Conservation (phyloP, 1,284 basidiomycete species). For the Leccinum pachyderme region DNA sequence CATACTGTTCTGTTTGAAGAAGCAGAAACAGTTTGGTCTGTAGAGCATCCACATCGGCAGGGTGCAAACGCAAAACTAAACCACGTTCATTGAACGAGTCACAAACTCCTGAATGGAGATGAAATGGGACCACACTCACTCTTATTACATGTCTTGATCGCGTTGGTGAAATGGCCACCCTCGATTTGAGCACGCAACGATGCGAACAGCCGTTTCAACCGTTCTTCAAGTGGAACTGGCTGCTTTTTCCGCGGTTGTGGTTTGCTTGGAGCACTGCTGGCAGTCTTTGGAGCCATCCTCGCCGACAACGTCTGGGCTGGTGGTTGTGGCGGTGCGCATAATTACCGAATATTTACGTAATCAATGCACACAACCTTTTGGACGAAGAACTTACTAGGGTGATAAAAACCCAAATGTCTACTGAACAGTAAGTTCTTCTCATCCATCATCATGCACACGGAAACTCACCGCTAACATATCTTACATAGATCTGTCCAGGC, state of each 20-base stretch:
- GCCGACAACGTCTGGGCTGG: neutral
- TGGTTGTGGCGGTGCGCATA: conserved; percentile 16
- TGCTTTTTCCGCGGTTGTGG: conserved; percentile 51
- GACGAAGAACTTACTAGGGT: neutral
- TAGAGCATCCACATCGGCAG: conserved; percentile 67
- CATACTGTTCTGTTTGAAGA: conserved; percentile 80
- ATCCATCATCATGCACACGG: neutral
- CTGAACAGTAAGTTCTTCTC: conserved; percentile 44
- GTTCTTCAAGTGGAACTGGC: conserved; percentile 54
- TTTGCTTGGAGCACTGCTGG: conserved; percentile 10
- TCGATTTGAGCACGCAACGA: conserved; percentile 83
- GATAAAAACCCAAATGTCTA: conserved; percentile 47
- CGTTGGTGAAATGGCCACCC: conserved; percentile 76
- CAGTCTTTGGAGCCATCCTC: conserved; percentile 24
- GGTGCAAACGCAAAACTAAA: conserved; percentile 67
- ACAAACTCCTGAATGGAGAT: conserved; percentile 25
- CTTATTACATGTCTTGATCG: conserved; percentile 87
- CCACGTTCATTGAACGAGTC: conserved; percentile 11
- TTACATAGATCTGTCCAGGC: conserved; percentile 32
- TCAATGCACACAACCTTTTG: neutral
- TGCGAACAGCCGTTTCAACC: conserved; percentile 69
- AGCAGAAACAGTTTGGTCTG: conserved; percentile 82
- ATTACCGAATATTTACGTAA: conserved; percentile 29
- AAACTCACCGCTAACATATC: conserved; percentile 2
- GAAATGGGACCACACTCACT: conserved; percentile 53